A percentile compares a stretch with the other conserved stretches of the same genome.
Evolutionary conservation across 2,329 filamentous ascomycete species (phyloP).

Genomic region (Talaromyces sp.): DNA sequence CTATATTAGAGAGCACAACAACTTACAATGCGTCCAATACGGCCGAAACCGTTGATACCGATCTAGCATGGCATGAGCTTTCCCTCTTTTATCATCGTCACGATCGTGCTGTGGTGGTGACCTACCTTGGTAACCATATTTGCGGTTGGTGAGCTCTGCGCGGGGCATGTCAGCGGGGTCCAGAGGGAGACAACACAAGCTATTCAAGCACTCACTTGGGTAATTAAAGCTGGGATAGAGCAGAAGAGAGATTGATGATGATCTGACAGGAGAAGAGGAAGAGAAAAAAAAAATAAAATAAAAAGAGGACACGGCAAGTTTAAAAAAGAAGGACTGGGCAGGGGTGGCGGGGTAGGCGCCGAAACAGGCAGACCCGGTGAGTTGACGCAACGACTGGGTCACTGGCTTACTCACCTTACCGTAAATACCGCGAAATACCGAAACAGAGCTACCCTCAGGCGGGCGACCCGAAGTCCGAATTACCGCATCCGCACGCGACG

Average conservation of each 20-base stretch:
- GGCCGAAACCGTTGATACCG: slow-evolving; percentile 99
- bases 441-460: background rate
- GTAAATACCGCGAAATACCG: background rate
- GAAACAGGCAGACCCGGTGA: slow-evolving; percentile 30
- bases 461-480: background rate
- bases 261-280: slow-evolving; percentile 1
- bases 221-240: background rate
- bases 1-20: background rate
- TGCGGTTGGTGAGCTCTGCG: slow-evolving; percentile 19
- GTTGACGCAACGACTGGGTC: slow-evolving; percentile 25
- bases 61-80: slow-evolving; percentile 61
- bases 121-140: slow-evolving; percentile 34
- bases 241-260: background rate
- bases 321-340: slow-evolving; percentile 2
- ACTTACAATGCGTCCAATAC: slow-evolving; percentile 87
- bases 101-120: slow-evolving; percentile 1
- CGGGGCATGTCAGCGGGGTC: slow-evolving; percentile 25
- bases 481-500: slow-evolving; percentile 15
- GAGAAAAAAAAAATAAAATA: background rate
- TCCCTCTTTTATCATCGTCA: slow-evolving; percentile 7
- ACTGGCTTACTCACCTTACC: slow-evolving; percentile 13
- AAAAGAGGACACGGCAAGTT: background rate
- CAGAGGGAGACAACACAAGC: background rate
- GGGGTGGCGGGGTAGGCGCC: slow-evolving; percentile 19
- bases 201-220: background rate